Evolutionary conservation across 208 protist genomes (phyloP).

Genomic region (Acanthamoeba sp.): DNA sequence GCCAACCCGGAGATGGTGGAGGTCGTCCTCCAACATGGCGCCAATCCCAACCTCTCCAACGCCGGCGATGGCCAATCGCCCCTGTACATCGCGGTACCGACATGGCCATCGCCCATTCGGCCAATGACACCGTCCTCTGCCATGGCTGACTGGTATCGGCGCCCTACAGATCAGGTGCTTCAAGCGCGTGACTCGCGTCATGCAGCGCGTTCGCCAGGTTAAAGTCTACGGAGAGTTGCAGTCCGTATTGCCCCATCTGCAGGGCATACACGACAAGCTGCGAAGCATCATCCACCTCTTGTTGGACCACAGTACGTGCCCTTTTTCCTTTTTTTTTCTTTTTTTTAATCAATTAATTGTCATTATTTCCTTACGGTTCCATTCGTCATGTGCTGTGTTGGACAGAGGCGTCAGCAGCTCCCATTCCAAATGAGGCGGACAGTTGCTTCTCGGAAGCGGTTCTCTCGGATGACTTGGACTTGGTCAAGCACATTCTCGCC

Average conservation of each 20-base stretch:
- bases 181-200: background rate
- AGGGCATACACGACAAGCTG: background rate
- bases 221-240: background rate
- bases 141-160: background rate
- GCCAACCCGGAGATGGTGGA: background rate
- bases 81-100: constrained; percentile 19
- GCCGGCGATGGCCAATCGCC: constrained; percentile 26
- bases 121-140: background rate
- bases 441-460: background rate
- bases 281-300: background rate
- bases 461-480: background rate
- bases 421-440: background rate
- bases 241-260: background rate
- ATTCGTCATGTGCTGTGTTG: background rate
- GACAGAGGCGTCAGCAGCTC: background rate
- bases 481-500: background rate
- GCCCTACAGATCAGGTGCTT: background rate
- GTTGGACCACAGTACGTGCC: background rate
- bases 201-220: background rate
- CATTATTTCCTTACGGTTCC: background rate
- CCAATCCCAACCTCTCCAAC: constrained; percentile 25
- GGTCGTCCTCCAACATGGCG: background rate
- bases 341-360: background rate
- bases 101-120: no score
- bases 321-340: no score